Evolutionary conservation across 331 rosid species (phyloP).

Genomic region (Malus hybrid): DNA sequence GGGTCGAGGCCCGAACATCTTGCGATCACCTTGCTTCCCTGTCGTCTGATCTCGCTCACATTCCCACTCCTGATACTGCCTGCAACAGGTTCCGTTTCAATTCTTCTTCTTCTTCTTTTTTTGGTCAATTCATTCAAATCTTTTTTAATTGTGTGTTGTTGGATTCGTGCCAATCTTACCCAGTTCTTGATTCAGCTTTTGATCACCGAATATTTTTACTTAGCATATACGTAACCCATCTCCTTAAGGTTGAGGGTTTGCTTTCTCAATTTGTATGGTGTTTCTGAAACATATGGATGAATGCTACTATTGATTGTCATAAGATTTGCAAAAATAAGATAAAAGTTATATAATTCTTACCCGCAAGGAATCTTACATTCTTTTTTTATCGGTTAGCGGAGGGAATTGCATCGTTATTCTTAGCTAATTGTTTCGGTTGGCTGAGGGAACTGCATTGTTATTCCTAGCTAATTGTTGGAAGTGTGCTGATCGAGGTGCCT

Average conservation of each 20-base stretch:
- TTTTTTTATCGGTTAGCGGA: too few relatives aligned
- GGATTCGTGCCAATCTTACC: not conserved
- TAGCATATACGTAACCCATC: not conserved
- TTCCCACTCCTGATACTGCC: slow-evolving; percentile 54
- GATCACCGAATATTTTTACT: not conserved
- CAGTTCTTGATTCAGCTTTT: not conserved
- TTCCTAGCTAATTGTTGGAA: too few relatives aligned
- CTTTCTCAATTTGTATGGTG: too few relatives aligned
- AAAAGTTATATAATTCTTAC: too few relatives aligned
- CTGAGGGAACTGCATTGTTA: too few relatives aligned
- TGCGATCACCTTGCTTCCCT: slow-evolving; percentile 61
- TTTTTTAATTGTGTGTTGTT: not conserved
- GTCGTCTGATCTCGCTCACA: slow-evolving; percentile 50
- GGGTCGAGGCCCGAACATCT: slow-evolving; percentile 63
- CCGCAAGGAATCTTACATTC: too few relatives aligned
- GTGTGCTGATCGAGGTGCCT: too few relatives aligned
- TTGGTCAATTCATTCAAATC: not conserved
- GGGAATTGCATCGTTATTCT: too few relatives aligned
- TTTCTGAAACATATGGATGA: not conserved
- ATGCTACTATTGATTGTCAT: not conserved
- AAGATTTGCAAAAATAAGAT: too few relatives aligned
- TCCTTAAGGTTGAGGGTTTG: not conserved
- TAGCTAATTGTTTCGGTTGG: too few relatives aligned
- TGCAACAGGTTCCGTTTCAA: slow-evolving; percentile 38
- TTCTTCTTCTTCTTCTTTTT: too few relatives aligned